A percentile compares a stretch with the other conserved stretches of the same genome.
Conservation (phyloP, 2,329 filamentous ascomycete genomes). For the Escovopsis weberi region DNA sequence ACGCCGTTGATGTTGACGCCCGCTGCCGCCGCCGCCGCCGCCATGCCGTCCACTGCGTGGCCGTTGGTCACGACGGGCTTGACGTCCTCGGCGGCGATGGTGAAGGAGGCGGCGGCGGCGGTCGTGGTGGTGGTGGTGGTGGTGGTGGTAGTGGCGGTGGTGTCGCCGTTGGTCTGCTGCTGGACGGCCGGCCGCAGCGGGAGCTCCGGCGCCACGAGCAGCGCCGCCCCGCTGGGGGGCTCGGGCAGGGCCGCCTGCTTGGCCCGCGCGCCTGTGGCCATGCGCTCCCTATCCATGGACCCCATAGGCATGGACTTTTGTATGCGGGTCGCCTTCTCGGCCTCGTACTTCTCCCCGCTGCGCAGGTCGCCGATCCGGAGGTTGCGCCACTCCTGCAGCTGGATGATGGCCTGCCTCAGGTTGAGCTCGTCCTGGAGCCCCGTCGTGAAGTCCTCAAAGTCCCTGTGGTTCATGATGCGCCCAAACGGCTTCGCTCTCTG, state of each 20-base stretch:
- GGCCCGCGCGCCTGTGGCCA: conserved; percentile 56
- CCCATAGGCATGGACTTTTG: conserved; percentile 59
- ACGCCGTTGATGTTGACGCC: conserved; percentile 24
- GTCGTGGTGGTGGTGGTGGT: too few species aligned
- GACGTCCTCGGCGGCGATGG: too few species aligned
- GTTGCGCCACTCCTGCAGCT: conserved; percentile 87
- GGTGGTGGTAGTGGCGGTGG: conserved; percentile 1
- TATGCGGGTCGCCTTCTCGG: conserved; percentile 65
- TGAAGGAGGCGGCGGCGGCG: too few species aligned
- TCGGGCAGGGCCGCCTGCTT: conserved; percentile 55
- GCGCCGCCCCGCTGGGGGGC: conserved; percentile 57
- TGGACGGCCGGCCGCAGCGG: conserved; percentile 38
- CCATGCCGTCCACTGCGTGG: too few species aligned
- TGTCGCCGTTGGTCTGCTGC: conserved; percentile 19
- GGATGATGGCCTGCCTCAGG: conserved; percentile 72
- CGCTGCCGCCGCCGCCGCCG: too few species aligned
- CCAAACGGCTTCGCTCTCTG: conserved; percentile 95
- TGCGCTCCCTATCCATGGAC: conserved; percentile 66
- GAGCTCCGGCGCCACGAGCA: conserved; percentile 67
- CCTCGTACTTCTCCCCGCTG: conserved; percentile 82
- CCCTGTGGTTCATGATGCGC: conserved; percentile 86
- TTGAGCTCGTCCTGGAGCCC: conserved; percentile 86
- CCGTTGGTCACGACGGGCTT: too few species aligned
- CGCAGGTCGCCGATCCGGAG: conserved; percentile 73
- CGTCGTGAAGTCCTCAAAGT: conserved; percentile 75